phyloP scores from a whole-genome alignment of 257 asterid species.

The Petunia secreta region DNA sequence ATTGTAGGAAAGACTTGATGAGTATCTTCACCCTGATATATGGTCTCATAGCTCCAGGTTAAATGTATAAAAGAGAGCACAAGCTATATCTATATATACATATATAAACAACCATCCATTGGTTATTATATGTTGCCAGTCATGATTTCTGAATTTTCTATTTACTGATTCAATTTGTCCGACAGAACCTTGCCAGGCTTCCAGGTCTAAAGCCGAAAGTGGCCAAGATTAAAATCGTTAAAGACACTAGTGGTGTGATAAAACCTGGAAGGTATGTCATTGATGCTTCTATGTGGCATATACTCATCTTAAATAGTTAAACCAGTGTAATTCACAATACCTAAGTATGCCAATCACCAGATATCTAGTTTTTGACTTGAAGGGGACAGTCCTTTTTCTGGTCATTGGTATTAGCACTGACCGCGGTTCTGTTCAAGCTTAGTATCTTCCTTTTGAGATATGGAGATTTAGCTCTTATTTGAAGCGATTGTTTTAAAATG shows the following conservation, averaged over 20 bases:
- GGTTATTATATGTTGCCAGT: neutral
- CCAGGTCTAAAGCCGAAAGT: conserved; percentile 52
- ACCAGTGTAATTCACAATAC: neutral
- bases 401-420: no score
- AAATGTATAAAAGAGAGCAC: no score
- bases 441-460: no score
- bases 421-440: no score
- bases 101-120: no score
- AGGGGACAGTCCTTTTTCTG: no score
- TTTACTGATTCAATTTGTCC: conserved; percentile 25
- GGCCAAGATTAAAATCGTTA: conserved; percentile 51
- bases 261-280: conserved; percentile 64
- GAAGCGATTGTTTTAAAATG: neutral
- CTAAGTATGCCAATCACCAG: neutral
- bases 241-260: conserved; percentile 61
- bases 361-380: no score
- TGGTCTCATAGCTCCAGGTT: no score
- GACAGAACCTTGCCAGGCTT: conserved; percentile 55
- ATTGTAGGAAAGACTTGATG: no score
- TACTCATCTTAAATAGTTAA: neutral
- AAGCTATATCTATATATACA: no score
- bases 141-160: neutral
- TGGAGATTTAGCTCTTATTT: neutral
- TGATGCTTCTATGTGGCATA: neutral
- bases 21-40: no score